Percentiles rank a stretch among this genome's conserved stretches.
These are phyloP conservation scores for Corchorus capsularis DNA, from an alignment of 345 rosid genomes.

Conservation along the genomic window DNA sequence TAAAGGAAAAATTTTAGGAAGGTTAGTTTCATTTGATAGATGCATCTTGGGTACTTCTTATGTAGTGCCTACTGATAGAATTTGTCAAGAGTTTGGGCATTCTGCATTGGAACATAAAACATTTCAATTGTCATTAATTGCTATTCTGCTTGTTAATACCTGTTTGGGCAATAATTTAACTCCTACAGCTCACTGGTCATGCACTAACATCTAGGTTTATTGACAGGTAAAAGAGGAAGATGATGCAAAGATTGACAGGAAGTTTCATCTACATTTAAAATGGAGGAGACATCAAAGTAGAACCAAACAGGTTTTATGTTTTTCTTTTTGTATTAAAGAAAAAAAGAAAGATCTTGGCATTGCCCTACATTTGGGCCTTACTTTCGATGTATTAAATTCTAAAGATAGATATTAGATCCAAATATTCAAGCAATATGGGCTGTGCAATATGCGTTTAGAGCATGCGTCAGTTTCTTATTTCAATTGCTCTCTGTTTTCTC, in stretches of 20 bases:
- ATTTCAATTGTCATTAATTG: neutral
- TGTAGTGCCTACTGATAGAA: too few species aligned
- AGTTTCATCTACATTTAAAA: conserved; percentile 82
- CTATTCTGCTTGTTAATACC: neutral
- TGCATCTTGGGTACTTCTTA: too few species aligned
- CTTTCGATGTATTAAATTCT: too few species aligned
- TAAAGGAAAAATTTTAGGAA: conserved; percentile 71
- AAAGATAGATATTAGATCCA: too few species aligned
- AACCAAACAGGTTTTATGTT: conserved; percentile 61
- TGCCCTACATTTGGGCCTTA: too few species aligned
- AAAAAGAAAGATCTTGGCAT: too few species aligned
- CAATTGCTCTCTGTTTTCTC: neutral
- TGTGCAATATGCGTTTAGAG: neutral
- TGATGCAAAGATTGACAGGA: conserved; percentile 71
- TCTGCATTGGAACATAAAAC: too few species aligned
- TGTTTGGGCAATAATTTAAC: neutral
- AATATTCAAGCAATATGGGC: neutral
- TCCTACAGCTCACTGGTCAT: conserved; percentile 5
- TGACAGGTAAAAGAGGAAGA: conserved; percentile 97
- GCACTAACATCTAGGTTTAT: conserved; percentile 21
- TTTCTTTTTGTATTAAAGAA: too few species aligned
- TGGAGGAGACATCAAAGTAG: conserved; percentile 56
- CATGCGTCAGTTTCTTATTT: neutral
- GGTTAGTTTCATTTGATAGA: conserved; percentile 42
- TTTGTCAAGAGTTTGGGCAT: too few species aligned